Base-by-base conservation (phyloP, 1,284 basidiomycete genomes). In the Leccinum pallidistipes region DNA sequence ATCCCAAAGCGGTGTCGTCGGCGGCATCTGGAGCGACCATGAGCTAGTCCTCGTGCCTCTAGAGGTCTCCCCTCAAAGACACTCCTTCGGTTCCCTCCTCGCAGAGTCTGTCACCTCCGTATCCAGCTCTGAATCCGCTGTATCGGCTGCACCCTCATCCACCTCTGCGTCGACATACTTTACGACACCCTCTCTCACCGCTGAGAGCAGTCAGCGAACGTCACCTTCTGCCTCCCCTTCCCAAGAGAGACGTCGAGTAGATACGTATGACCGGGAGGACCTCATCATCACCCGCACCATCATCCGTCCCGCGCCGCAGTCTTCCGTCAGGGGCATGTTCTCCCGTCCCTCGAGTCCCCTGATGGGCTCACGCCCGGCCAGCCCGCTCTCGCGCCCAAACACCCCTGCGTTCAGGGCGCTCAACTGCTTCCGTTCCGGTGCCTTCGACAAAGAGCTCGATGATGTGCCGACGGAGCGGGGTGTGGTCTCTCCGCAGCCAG, bases 241-340 rank as follows among this genome's bases (percentile, higher is more conserved):
- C 1, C 54, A 52, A 2, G 55, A 45, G 31, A 62, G 62, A 38
- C 62, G 50, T 52, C 74, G 64, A 18, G 56, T 70, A 12, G 73
- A 73, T 18, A 68, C 62, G 0, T 65, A 58, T 32, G 71, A 71
- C 63, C 65, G 67, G 27, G 73, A 74, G 1, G 73, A 73, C 62
- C 71, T 73, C 60, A 71, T 73, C 55, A 63, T 73, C 57, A 73
- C 71, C n/a, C 74, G 73, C 27, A 73, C 71, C 59, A 66, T 74
- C 65, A 68, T 73, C 56, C 73, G 68, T 5, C 74, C 71, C 1
- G 8, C 61, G 2, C 27, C 64, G 1, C 69, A 58, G 27, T 49
- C 74, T 24, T 16, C 66, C 31, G 45, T 64, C 40, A 53, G 63
- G 45, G 61, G 64, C 50, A 52, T 68, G 56, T 68, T 75, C 36